Evolutionary conservation across 1,284 basidiomycete species (phyloP), one percentile per base, ranked within the genome.

Genomic region (Vanrija sp.): DNA sequence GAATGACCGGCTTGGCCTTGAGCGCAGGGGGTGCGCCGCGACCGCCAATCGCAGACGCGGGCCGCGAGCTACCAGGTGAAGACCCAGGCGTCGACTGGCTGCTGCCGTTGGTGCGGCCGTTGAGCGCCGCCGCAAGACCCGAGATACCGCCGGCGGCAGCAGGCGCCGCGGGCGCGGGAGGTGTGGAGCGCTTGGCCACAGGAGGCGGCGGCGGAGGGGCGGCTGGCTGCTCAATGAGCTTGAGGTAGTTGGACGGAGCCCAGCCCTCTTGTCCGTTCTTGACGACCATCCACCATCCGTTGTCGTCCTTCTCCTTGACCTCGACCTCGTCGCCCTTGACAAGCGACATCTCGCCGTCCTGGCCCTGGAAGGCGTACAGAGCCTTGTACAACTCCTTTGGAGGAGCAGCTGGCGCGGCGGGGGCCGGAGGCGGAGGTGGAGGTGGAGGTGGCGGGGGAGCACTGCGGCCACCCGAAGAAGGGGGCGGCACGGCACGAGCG

Each of bases 221-320:
- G 0, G 84, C 59, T 2, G 58, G 38, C 37, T 57, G 78, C 19
- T 84, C 80, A 42, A 86, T 82, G 42, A 87, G 80, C 69, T 94
- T 89, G 23, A 94, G 83, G 69, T 97, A 97, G 74, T 97, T 96
- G 60, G 87, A 86, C 2, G 95, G 95, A 16, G 93, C 89, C 94
- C 94, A 98, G 15, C 92, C 95, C 73, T 98, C 92, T 20, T 79
- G 76, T 1, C 82, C 83, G 52, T 82, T 82, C 77, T 90, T 94
- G 80, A 88, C 90, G 47, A 98, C 87, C 41, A 98, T 81, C 93
- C 95, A 98, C 95, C 95, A 98, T 2, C 82, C 92, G 66, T 93
- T 92, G 56, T 90, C 84, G 61, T 96, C 92, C 78, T 97, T 93
- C 78, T 96, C 87, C 49, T 94, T 80, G 14, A 98, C 80, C 74